Percentiles rank a stretch among this genome's conserved stretches.
Conservation (phyloP, 1,284 basidiomycete species). For the Ceratobasidium sp. region DNA sequence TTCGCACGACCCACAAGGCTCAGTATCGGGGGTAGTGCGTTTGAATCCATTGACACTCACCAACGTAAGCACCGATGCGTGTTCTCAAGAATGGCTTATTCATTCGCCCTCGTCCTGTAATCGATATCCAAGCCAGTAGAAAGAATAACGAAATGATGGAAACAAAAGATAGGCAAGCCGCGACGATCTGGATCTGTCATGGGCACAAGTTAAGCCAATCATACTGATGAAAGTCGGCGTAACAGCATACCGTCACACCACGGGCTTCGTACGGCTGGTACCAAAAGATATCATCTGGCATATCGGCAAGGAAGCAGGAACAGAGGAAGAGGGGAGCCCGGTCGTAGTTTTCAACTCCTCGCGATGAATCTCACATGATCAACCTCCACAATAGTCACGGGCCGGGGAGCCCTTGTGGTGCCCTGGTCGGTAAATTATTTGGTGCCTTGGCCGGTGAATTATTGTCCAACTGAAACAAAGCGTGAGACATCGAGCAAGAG, state of each 20-base stretch:
- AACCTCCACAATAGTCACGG: conserved; percentile 22
- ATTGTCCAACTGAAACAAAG: no score
- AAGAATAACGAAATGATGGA: conserved; percentile 3
- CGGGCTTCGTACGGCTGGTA: conserved; percentile 41
- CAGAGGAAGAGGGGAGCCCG: conserved; percentile 2
- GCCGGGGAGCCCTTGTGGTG: conserved; percentile 5
- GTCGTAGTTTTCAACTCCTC: conserved; percentile 19
- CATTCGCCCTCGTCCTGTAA: conserved; percentile 36
- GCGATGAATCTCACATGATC: no score
- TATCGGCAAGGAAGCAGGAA: conserved; percentile 5
- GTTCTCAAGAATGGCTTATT: conserved; percentile 31
- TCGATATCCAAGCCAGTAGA: conserved; percentile 26
- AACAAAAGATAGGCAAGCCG: conserved; percentile 35
- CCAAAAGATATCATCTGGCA: conserved; percentile 22
- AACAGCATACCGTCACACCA: conserved; percentile 30
- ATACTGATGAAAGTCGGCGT: neutral
- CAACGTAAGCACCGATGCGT: conserved; percentile 34
- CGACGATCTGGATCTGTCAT: conserved; percentile 22
- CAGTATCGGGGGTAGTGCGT: neutral
- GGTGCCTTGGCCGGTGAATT: no score
- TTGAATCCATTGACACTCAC: neutral
- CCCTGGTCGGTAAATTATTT: no score
- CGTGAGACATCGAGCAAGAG: no score
- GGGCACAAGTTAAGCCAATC: neutral
- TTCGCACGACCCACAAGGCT: neutral